Conservation (phyloP, 148 eudicot genomes). For the Drosera capensis region DNA sequence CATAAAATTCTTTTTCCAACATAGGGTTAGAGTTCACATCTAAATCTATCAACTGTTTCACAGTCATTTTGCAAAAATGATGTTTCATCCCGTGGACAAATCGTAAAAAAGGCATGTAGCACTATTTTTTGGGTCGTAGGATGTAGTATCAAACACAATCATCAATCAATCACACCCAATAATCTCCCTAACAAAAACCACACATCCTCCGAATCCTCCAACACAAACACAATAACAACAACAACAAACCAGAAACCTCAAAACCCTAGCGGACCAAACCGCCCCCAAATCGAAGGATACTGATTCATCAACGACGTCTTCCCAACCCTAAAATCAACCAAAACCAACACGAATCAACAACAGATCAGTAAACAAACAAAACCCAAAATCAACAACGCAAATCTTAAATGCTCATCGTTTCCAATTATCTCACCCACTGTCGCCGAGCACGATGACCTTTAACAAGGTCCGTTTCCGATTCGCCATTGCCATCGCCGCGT, state of each 20-base stretch:
- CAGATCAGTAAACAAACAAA: not conserved
- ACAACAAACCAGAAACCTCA: not conserved
- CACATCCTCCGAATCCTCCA: not conserved
- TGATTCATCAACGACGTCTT: conserved; percentile 78
- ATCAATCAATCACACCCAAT: too few relatives aligned
- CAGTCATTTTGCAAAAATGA: too few relatives aligned
- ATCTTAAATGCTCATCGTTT: not conserved
- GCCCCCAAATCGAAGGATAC: conserved; percentile 51
- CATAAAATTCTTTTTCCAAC: too few relatives aligned
- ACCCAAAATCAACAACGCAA: conserved; percentile 1
- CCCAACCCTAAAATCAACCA: conserved; percentile 41
- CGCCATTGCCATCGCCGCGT: too few relatives aligned
- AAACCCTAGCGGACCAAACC: not conserved
- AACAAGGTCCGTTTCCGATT: conserved; percentile 53
- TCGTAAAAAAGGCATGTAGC: too few relatives aligned
- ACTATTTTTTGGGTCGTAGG: too few relatives aligned
- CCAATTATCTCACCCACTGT: conserved; percentile 32
- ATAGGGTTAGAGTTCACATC: too few relatives aligned
- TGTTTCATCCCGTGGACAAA: too few relatives aligned
- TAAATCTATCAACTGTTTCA: too few relatives aligned
- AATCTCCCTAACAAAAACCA: too few relatives aligned
- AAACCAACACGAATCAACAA: not conserved
- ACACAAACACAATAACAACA: not conserved
- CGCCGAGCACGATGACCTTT: conserved; percentile 64
- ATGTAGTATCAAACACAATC: too few relatives aligned